Conservation (phyloP, 805 yeast genomes). For the Candida cerambycidarum region DNA sequence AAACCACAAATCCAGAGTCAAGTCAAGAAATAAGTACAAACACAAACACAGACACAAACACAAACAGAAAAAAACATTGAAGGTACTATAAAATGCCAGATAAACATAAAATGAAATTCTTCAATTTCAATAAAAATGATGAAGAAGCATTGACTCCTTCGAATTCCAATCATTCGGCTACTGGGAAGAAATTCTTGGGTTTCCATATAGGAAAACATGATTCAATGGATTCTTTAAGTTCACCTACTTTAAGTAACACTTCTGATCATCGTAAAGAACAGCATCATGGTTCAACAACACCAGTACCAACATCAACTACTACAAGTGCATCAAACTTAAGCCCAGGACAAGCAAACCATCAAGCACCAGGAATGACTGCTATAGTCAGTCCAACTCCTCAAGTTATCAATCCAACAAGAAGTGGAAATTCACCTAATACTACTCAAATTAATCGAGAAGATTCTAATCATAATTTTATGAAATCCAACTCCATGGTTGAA, state of each 20-base stretch:
- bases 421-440: conserved; percentile 13
- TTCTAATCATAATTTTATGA: conserved; percentile 32
- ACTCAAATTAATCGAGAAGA: conserved; percentile 21
- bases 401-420: conserved; percentile 4
- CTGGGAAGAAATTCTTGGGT: conserved; percentile 35
- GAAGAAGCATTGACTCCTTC: conserved; percentile 29
- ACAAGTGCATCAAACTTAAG: conserved; percentile 8
- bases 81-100: conserved; percentile 35
- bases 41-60: no score
- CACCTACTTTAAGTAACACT: conserved; percentile 36
- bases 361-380: no score
- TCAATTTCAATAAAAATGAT: conserved; percentile 35
- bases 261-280: conserved; percentile 22
- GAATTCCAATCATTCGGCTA: conserved; percentile 29
- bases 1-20: no score
- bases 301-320: not conserved
- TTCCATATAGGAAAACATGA: conserved; percentile 43
- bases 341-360: not conserved
- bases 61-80: no score
- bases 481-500: conserved; percentile 61
- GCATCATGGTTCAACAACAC: conserved; percentile 1
- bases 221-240: conserved; percentile 33
- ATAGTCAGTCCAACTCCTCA: conserved; percentile 1
- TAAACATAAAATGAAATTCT: conserved; percentile 42
- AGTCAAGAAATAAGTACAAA: no score